Evolutionary conservation across 805 yeast genomes (phyloP).

Genomic region (Jamesozyma hellenica): DNA sequence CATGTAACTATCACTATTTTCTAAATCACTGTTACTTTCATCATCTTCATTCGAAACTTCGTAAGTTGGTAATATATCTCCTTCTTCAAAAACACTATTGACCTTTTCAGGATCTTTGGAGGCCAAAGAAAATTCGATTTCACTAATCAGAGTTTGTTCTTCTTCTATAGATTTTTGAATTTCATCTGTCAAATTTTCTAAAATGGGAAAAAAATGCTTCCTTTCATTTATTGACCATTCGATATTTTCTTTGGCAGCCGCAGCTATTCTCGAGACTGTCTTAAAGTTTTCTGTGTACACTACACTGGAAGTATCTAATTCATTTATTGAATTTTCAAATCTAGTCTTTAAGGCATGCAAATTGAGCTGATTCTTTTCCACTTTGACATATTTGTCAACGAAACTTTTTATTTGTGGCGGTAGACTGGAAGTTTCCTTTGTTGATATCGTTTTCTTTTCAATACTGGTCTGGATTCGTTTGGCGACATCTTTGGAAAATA

Average conservation of each 20-base stretch:
- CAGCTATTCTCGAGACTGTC: conserved; percentile 27
- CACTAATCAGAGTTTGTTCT: conserved; percentile 22
- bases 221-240: conserved; percentile 24
- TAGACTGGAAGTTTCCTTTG: conserved; percentile 16
- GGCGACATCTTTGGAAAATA: conserved; percentile 33
- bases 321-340: conserved; percentile 21
- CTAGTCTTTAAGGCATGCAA: conserved; percentile 19
- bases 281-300: conserved; percentile 23
- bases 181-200: conserved; percentile 19
- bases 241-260: conserved; percentile 22
- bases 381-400: conserved; percentile 15
- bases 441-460: conserved; percentile 1
- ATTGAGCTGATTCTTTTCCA: conserved; percentile 17
- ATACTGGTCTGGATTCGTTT: conserved; percentile 2
- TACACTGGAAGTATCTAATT: conserved; percentile 21
- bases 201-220: conserved; percentile 18
- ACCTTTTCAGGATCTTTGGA: conserved; percentile 18
- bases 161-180: conserved; percentile 20
- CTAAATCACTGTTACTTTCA: conserved; percentile 10
- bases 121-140: conserved; percentile 17
- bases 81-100: conserved; percentile 5
- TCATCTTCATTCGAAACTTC: conserved; percentile 17
- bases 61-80: conserved; percentile 24
- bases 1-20: not conserved
- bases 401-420: conserved; percentile 30